These are phyloP conservation scores for Camellia lanceoleosa DNA, from an alignment of 148 eudicot genomes.

Conservation along the genomic window DNA sequence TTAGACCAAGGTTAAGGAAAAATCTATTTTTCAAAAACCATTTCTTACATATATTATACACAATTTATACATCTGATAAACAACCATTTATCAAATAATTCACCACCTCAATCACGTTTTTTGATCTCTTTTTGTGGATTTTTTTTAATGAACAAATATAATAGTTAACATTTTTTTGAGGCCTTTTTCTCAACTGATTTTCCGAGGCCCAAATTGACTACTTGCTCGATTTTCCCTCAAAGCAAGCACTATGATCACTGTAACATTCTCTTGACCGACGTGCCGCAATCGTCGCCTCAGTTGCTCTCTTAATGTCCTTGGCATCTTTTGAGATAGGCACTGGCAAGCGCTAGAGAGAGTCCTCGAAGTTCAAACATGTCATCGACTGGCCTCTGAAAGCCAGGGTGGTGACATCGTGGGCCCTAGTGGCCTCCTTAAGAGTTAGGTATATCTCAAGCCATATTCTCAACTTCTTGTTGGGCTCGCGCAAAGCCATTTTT, in stretches of 20 bases:
- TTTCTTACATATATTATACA: too few relatives aligned
- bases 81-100: too few relatives aligned
- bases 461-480: constrained; percentile 4
- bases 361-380: constrained; percentile 7
- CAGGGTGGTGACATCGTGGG: constrained; percentile 19
- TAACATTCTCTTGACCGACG: not conserved
- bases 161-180: too few relatives aligned
- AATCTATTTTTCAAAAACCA: too few relatives aligned
- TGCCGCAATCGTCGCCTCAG: not conserved
- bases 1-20: too few relatives aligned
- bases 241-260: not conserved
- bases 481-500: constrained; percentile 18
- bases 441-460: constrained; percentile 24
- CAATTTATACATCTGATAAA: too few relatives aligned
- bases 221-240: too few relatives aligned
- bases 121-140: too few relatives aligned
- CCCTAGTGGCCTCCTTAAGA: constrained; percentile 17
- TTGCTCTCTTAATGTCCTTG: not conserved
- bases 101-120: too few relatives aligned
- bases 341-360: not conserved
- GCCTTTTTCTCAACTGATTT: too few relatives aligned
- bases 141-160: too few relatives aligned
- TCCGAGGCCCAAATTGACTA: too few relatives aligned
- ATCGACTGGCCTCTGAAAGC: constrained; percentile 3
- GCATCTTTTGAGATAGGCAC: not conserved